Base-by-base conservation (phyloP, 2,329 filamentous ascomycete genomes). In the Fusarium nurragi region DNA sequence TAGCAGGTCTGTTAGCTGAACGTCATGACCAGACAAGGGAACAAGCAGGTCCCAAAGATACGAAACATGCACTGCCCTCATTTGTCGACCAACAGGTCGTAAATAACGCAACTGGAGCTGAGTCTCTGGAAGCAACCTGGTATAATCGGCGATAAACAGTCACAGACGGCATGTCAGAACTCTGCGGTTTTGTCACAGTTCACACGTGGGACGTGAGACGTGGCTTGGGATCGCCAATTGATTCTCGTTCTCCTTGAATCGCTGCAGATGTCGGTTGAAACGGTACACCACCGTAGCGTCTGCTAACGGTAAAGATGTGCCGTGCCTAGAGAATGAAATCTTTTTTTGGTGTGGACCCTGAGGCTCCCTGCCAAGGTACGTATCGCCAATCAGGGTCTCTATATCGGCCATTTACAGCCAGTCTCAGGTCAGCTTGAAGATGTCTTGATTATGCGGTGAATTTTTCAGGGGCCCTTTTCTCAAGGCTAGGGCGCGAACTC, bases 261-360 rank as follows among this genome's bases (percentile, higher is more conserved):
- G 46, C 22, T 40, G 41, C 37, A 59, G 55, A 46, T 65, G 59
- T 41, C 38, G 38, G 32, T 47, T 50, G 49, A 60, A 67, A 67
- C 64, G 50, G 63, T 52, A 51, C 50, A 25, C 34, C 44, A 41
- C 47, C 40, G 37, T 55, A 52, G 49, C 54, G 64, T 59, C 44
- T 68, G 44, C 18, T 19, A 55, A 64, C n/a, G 54, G 58, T 26
- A 68, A 65, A 48, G 64, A 58, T 70, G 38, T 69, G 44, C 56
- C 57, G 41, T 28, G 26, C 36, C 13, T 25, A 19, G 16, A 37
- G 30, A 30, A 47, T n/a, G 19, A 54, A 21, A 43, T 32, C 34
- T 16, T 16, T 36, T 54, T 45, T 22, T 50, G 54, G 57, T 63
- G 68, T 71, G 70, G 68, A 72, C 70, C 70, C 70, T 72, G 70